Evolutionary conservation across 257 asterid species (phyloP), one percentile per base, ranked within the genome.

Genomic region (Scutellaria galericulata): DNA sequence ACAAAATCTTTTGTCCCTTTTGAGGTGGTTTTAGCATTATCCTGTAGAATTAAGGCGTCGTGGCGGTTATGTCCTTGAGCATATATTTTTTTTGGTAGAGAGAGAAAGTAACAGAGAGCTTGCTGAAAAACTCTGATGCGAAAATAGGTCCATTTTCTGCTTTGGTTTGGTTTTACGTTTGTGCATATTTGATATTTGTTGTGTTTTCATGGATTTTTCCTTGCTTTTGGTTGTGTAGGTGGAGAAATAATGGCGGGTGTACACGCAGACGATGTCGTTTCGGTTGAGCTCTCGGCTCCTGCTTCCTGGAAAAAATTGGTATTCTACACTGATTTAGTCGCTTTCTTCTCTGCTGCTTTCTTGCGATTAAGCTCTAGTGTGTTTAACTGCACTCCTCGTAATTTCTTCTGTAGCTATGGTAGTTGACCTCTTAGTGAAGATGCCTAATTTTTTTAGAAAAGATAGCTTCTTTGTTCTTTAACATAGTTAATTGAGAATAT

Each of bases 251-350:
- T 85, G 89, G 84, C 85, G 61, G 85, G 80, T 41, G 54, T 65
- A 60, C 74, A 9, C 1, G 18, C 37, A 5, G 87, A 80, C 51
- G 88, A 80, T 12, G 83, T 78, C 53, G 84, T 86, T 65, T 82
- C 85, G 9, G 77, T 88, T 75, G 92, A 88, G 86, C 92, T 88
- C 24, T 83, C 88, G 5, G 95, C 95, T 20, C 95, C 95, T 77
- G 81, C 77, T 71, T 76, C 95, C 9, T 88, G 95, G 95, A 88
- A 88, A 56, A 88, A 88, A 82, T 40, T 86, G 90, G 92, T 88
- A 84, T n/a, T 45, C 53, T 20, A 6, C 14, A 41, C 35, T 41
- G 4, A 4, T n/a, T 45, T 53, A 22, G 31, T 11, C 7, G 24
- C 35, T 52, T 46, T 8, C 7, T 7, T 39, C 42, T 15, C 14